Evolutionary conservation across 176 grass and related monocot species (phyloP).

Genomic region (Cenchrus americanus): DNA sequence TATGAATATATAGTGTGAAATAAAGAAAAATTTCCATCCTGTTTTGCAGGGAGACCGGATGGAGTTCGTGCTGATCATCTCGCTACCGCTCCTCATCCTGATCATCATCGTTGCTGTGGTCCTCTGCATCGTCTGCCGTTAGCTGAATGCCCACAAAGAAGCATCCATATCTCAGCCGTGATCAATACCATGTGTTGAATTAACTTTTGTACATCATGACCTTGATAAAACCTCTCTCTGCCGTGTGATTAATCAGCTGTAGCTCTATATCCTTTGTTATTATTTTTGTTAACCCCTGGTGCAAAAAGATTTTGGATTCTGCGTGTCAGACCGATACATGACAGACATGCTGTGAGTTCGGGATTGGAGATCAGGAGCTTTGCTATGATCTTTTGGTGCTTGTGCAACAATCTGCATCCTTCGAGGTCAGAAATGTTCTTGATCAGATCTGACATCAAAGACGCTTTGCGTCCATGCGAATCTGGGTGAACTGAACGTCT

Average conservation of each 20-base stretch:
- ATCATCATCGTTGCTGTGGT: constrained; percentile 53
- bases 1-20: background rate
- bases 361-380: background rate
- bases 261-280: background rate
- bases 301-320: background rate
- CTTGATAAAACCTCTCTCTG: background rate
- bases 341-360: background rate
- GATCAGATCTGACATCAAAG: background rate
- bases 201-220: constrained; percentile 29
- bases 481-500: background rate
- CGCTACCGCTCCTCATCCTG: constrained; percentile 69
- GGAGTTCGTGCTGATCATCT: constrained; percentile 80
- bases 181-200: constrained; percentile 26
- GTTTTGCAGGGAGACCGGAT: constrained; percentile 44
- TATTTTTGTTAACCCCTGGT: background rate
- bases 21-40: background rate
- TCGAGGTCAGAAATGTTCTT: constrained; percentile 26
- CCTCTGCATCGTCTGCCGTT: constrained; percentile 69
- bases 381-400: background rate
- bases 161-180: background rate
- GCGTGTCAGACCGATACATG: background rate
- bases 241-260: constrained; percentile 26
- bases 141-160: background rate
- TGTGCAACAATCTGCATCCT: background rate
- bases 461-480: background rate